Evolutionary conservation across 306 rosid genomes (phyloP).

Genomic region (Elaeagnus macrophylla): DNA sequence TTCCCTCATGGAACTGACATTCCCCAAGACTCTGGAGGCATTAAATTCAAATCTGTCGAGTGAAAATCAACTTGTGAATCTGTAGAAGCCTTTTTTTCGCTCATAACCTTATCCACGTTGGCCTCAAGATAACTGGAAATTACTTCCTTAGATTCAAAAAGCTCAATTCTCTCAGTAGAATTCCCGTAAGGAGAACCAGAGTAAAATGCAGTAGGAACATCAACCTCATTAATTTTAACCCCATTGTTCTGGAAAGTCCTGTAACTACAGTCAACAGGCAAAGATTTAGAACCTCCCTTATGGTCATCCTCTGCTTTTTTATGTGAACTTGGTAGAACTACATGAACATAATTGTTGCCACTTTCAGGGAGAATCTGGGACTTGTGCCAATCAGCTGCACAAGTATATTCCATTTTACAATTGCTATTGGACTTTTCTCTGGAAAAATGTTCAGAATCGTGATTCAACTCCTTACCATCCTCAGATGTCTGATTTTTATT

Average conservation of each 20-base stretch:
- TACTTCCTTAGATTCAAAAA: slow-evolving; percentile 18
- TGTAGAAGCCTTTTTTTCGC: slow-evolving; percentile 13
- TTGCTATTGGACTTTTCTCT: slow-evolving; percentile 15
- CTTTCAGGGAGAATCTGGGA: slow-evolving; percentile 14
- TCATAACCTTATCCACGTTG: slow-evolving; percentile 13
- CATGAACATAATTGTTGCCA: slow-evolving; percentile 20
- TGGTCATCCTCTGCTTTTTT: slow-evolving; percentile 8
- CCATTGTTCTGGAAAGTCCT: slow-evolving; percentile 11
- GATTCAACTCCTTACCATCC: slow-evolving; percentile 8
- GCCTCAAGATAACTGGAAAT: slow-evolving; percentile 16
- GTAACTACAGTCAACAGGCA: slow-evolving; percentile 14
- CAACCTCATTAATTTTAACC: slow-evolving; percentile 18
- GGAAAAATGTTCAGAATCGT: slow-evolving; percentile 8
- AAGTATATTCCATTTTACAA: slow-evolving; percentile 15
- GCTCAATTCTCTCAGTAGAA: slow-evolving; percentile 23
- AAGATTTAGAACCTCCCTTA: too few relatives aligned
- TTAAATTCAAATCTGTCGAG: slow-evolving; percentile 15
- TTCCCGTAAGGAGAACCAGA: slow-evolving; percentile 1
- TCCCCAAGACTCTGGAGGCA: slow-evolving; percentile 14
- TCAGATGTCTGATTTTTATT: slow-evolving; percentile 10
- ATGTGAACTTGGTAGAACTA: slow-evolving; percentile 11
- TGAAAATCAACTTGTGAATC: slow-evolving; percentile 7
- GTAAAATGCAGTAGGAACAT: slow-evolving; percentile 11
- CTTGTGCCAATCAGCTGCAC: slow-evolving; percentile 15
- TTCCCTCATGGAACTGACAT: slow-evolving; percentile 20